A percentile compares a stretch with the other conserved stretches of the same genome.
Evolutionary conservation across 176 grass and related monocot genomes (phyloP).

Genomic region (Oryza coarctata): DNA sequence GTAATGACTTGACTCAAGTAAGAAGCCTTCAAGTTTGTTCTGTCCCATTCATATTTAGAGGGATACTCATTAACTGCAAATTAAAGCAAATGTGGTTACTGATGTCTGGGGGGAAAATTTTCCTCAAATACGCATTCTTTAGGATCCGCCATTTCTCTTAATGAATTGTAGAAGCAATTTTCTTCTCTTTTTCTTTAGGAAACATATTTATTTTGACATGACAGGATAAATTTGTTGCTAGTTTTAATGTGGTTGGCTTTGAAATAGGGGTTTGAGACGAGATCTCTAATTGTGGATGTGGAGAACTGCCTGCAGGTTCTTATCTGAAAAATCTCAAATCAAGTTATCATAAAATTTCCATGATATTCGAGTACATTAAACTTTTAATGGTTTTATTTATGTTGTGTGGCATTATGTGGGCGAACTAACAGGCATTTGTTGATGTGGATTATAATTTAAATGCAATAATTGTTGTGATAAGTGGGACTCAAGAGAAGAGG

Average conservation of each 20-base stretch:
- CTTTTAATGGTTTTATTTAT: slow-evolving; percentile 4
- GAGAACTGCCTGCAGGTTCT: slow-evolving; percentile 87
- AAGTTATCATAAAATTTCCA: not conserved
- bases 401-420: not conserved
- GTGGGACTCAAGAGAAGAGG: slow-evolving; percentile 98
- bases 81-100: not conserved
- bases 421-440: slow-evolving; percentile 17
- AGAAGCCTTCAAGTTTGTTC: slow-evolving; percentile 28
- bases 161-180: not conserved
- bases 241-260: slow-evolving; percentile 26
- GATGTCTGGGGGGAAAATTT: not conserved
- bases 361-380: slow-evolving; percentile 9
- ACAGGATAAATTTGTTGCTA: not conserved
- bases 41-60: slow-evolving; percentile 13
- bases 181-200: not conserved
- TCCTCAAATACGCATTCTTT: not conserved
- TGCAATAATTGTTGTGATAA: slow-evolving; percentile 75
- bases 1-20: slow-evolving; percentile 82
- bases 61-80: not conserved
- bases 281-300: slow-evolving; percentile 84
- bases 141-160: not conserved
- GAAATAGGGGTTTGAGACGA: slow-evolving; percentile 87
- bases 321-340: slow-evolving; percentile 26
- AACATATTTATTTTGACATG: slow-evolving; percentile 8
- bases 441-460: slow-evolving; percentile 64